A percentile compares a stretch with the other conserved stretches of the same genome.
Evolutionary conservation across 2,329 filamentous ascomycete genomes (phyloP).

Genomic region (Xylariaceae sp.): DNA sequence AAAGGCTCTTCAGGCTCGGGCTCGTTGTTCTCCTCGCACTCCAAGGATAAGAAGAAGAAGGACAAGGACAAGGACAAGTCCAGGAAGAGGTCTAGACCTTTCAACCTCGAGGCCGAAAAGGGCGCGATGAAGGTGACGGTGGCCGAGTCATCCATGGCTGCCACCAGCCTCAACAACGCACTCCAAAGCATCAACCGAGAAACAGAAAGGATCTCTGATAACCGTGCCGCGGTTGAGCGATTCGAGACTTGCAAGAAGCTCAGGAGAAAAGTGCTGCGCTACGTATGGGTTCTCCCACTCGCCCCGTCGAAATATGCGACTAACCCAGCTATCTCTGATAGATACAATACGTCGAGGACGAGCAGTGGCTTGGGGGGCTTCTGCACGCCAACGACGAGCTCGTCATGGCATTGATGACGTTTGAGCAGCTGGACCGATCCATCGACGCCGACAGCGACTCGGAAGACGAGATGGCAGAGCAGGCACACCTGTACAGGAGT

Average conservation of each 20-base stretch:
- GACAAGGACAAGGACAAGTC: slow-evolving; percentile 39
- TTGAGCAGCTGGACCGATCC: slow-evolving; percentile 84
- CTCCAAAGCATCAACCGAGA: slow-evolving; percentile 90
- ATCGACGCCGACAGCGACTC: slow-evolving; percentile 69
- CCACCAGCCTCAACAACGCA: slow-evolving; percentile 83
- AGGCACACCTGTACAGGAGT: slow-evolving; percentile 59
- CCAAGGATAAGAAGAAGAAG: slow-evolving; percentile 44
- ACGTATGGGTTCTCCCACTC: slow-evolving; percentile 43
- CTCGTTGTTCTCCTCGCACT: slow-evolving; percentile 33
- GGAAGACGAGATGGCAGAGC: slow-evolving; percentile 59
- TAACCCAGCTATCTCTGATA: slow-evolving; percentile 26
- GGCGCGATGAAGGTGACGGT: slow-evolving; percentile 81
- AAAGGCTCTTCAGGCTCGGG: slow-evolving; percentile 27
- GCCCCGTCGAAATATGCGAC: slow-evolving; percentile 1
- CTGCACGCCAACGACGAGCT: slow-evolving; percentile 94
- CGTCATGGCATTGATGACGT: slow-evolving; percentile 88
- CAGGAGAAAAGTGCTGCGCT: slow-evolving; percentile 76
- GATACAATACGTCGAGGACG: slow-evolving; percentile 85
- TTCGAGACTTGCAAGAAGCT: slow-evolving; percentile 86
- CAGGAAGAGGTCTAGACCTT: slow-evolving; percentile 55
- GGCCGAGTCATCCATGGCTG: slow-evolving; percentile 79
- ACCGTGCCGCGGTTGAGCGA: slow-evolving; percentile 61
- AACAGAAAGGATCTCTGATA: slow-evolving; percentile 78
- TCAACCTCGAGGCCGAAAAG: slow-evolving; percentile 83
- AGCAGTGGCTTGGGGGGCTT: slow-evolving; percentile 85